Conservation (phyloP, 495 filamentous ascomycete genomes). For the Annulohypoxylon maeteangense region DNA sequence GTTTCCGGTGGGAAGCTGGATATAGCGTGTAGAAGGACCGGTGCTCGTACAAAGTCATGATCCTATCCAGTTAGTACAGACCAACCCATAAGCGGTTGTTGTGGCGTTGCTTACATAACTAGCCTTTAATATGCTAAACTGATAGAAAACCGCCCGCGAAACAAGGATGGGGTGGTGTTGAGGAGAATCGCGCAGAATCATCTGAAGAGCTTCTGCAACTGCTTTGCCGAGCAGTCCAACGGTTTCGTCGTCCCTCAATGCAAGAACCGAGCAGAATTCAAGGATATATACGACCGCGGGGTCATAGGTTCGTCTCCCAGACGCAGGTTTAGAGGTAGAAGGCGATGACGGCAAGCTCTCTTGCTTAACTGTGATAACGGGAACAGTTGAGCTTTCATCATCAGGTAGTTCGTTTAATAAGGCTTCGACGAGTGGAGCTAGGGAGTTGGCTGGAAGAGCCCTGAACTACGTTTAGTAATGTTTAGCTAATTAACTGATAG, state of each 20-base stretch:
- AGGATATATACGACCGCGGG: constrained; percentile 87
- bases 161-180: constrained; percentile 83
- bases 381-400: constrained; percentile 77
- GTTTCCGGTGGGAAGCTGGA: constrained; percentile 83
- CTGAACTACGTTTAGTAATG: constrained; percentile 52
- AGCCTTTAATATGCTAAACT: constrained; percentile 82
- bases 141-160: constrained; percentile 85
- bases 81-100: neutral
- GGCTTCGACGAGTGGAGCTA: constrained; percentile 75
- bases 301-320: constrained; percentile 76
- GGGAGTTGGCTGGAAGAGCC: constrained; percentile 71
- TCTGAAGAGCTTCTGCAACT: constrained; percentile 81
- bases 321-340: constrained; percentile 65
- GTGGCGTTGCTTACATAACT: constrained; percentile 76
- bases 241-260: constrained; percentile 78
- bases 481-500: neutral
- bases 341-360: constrained; percentile 72
- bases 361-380: constrained; percentile 80
- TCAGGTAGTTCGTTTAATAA: constrained; percentile 88
- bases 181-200: constrained; percentile 78
- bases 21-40: constrained; percentile 91
- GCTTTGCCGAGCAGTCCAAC: constrained; percentile 77
- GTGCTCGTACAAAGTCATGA: constrained; percentile 88
- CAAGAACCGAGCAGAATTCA: constrained; percentile 87
- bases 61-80: constrained; percentile 63